Evolutionary conservation across 805 yeast genomes (phyloP).

Genomic region (Suhomyces faveliae): DNA sequence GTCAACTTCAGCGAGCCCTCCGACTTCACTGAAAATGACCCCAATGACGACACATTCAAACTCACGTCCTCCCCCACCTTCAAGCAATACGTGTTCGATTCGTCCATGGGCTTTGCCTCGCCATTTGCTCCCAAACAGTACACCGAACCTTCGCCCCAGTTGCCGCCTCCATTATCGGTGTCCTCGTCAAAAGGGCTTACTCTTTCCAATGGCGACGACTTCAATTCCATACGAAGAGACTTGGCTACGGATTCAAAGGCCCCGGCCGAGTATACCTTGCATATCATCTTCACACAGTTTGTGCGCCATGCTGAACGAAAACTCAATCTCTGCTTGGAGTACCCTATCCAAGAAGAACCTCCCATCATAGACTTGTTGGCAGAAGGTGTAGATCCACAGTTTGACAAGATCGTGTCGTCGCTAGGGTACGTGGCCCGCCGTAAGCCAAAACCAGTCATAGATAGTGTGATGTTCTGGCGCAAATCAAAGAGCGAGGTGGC

Average conservation of each 20-base stretch:
- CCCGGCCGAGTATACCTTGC: conserved; percentile 88
- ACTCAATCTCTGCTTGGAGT: conserved; percentile 65
- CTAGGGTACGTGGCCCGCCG: conserved; percentile 87
- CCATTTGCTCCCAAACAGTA: conserved; percentile 11
- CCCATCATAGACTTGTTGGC: conserved; percentile 75
- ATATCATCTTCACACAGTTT: conserved; percentile 91
- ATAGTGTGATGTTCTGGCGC: conserved; percentile 98
- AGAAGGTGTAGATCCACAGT: conserved; percentile 81
- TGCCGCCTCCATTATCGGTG: conserved; percentile 31
- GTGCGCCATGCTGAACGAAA: conserved; percentile 92
- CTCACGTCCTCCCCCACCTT: neutral
- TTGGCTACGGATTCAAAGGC: conserved; percentile 59
- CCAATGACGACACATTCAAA: neutral
- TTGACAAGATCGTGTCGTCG: conserved; percentile 82
- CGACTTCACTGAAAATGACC: no score
- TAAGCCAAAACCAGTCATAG: conserved; percentile 94
- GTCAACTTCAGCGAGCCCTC: no score
- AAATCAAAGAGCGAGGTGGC: conserved; percentile 89
- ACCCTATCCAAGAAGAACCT: conserved; percentile 69
- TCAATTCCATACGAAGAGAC: conserved; percentile 30
- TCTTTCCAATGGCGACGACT: conserved; percentile 34
- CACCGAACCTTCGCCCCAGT: conserved; percentile 35
- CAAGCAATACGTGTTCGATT: neutral
- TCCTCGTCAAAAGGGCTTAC: conserved; percentile 26
- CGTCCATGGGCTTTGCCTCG: no score